Evolutionary conservation across 768 basidiomycete genomes (phyloP), one percentile per base, ranked within the genome.

Genomic region (Boletus bicolor): DNA sequence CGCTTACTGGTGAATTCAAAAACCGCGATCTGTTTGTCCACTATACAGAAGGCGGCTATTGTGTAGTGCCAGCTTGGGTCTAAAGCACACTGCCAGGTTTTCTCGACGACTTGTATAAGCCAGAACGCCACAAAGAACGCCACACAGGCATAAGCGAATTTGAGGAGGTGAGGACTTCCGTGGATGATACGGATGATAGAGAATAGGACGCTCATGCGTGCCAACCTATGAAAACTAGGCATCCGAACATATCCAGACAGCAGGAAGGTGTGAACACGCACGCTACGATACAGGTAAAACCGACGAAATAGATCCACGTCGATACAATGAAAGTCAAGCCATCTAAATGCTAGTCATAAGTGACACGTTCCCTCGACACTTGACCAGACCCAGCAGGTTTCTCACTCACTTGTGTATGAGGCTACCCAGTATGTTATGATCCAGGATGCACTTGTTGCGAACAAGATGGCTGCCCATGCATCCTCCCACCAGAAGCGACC

Each of bases 401-500:
- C 19, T 15, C 10, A 50, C 58, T 36, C 32, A 60, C 51, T 7
- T 24, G 30, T 11, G 7, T 37, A 15, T 1, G 30, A 0, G 28
- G 49, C 36, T 14, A 49, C n/a, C 60, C 54, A 59, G 12, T 17
- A 34, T 12, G 46, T 11, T 43, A 38, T 44, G 17, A 59, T 32
- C 47, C 51, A 62, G 10, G 12, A 3, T 21, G 51, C 2, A 36
- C 55, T 39, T 14, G 42, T 46, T 19, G 54, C 17, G 28, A 58
- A 26, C 19, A 47, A 34, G 21, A 52, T 19, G 14, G 34, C 41
- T 5, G 56, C 61, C 44, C 56, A 60, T 5, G 49, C 52, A 49
- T 62, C 61, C 19, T 62, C 61, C 58, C 55, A 59, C 58, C 55
- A 59, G 26, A 59, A 56, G 21, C 55, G 49, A 5, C 37, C 41